Percentiles rank a stretch among this genome's conserved stretches.
phyloP scores from a whole-genome alignment of 495 filamentous ascomycete genomes.

The Penicillium argentinense region DNA sequence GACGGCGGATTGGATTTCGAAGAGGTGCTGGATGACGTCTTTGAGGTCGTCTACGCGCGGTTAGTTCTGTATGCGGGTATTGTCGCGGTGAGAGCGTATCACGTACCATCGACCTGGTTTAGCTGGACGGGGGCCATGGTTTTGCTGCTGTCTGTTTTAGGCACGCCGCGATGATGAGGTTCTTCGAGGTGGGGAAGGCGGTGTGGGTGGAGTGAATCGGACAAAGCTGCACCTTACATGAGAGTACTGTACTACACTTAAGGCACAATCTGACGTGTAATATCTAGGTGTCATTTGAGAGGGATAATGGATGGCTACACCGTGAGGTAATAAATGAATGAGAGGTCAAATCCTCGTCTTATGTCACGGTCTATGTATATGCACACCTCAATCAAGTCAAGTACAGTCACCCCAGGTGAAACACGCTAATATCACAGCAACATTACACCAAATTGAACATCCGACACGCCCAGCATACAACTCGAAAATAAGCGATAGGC shows the following conservation, averaged over 20 bases:
- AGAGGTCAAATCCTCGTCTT: conserved; percentile 4
- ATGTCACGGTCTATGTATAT: conserved; percentile 28
- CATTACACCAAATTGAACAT: conserved; percentile 18
- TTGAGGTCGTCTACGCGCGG: conserved; percentile 40
- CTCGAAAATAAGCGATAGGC: too few species aligned
- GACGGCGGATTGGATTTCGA: conserved; percentile 72
- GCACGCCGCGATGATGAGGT: conserved; percentile 3
- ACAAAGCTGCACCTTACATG: too few species aligned
- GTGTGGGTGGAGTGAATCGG: too few species aligned
- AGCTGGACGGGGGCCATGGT: conserved; percentile 48
- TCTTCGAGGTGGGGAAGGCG: conserved; percentile 20
- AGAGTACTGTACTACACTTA: too few species aligned
- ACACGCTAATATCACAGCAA: conserved; percentile 27
- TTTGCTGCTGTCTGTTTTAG: not conserved
- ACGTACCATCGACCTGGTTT: conserved; percentile 51
- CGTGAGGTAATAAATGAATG: not conserved
- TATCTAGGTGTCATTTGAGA: too few species aligned
- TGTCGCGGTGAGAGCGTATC: not conserved
- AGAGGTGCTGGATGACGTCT: conserved; percentile 79
- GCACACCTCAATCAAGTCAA: conserved; percentile 25
- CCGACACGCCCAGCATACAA: too few species aligned
- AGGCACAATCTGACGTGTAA: too few species aligned
- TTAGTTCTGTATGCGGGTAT: conserved; percentile 4
- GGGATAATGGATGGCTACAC: not conserved
- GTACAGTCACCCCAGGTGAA: conserved; percentile 11